Conservation (phyloP, 768 basidiomycete species). For the Boletus bicolor region DNA sequence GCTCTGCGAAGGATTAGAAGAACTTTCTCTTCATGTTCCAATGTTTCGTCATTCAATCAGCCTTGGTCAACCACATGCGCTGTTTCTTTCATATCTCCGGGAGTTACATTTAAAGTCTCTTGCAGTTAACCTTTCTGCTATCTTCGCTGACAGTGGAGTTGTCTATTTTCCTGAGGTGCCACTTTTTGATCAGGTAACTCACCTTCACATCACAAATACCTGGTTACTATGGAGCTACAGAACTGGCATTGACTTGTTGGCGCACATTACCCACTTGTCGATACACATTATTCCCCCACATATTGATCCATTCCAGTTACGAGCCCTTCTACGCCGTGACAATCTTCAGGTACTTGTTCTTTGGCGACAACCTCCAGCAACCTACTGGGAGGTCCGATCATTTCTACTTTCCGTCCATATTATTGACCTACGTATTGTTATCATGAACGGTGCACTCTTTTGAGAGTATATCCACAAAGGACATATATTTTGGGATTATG, state of each 20-base stretch:
- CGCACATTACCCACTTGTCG: neutral
- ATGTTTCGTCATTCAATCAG: too few relatives aligned
- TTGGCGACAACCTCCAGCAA: neutral
- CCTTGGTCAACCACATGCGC: too few relatives aligned
- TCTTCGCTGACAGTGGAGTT: neutral
- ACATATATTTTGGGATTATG: neutral
- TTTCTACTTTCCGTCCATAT: neutral
- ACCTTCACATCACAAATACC: neutral
- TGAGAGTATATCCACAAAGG: neutral
- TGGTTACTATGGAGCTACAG: neutral
- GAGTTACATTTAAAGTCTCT: neutral
- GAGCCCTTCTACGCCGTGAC: neutral
- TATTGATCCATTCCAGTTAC: neutral
- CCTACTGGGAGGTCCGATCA: neutral
- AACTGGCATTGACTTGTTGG: neutral
- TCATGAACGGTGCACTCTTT: neutral
- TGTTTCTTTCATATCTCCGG: neutral
- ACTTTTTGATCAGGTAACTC: neutral
- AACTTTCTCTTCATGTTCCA: neutral
- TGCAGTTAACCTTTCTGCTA: neutral
- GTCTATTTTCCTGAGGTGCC: neutral
- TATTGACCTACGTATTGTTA: neutral
- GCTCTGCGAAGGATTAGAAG: neutral
- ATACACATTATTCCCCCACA: neutral
- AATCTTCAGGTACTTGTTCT: neutral